These are phyloP conservation scores for Solanum bulbocastanum DNA, from an alignment of 257 asterid genomes.

Conservation along the genomic window DNA sequence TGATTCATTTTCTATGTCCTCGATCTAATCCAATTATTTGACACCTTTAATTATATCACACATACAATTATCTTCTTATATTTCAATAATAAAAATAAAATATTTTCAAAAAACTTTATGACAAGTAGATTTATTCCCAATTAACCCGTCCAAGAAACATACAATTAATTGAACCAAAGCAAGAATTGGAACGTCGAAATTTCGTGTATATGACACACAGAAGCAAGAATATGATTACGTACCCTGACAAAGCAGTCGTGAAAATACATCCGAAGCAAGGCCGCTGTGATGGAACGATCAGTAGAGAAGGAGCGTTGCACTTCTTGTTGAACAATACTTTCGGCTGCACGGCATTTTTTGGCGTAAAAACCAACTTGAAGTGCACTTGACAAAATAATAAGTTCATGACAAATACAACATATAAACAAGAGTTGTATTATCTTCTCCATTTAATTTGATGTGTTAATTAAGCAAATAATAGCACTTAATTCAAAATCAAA, in stretches of 20 bases:
- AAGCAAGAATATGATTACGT: not conserved
- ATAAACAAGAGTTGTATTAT: not conserved
- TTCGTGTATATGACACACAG: not conserved
- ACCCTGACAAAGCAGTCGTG: slow-evolving; percentile 76
- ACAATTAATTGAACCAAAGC: not conserved
- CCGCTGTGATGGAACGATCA: slow-evolving; percentile 57
- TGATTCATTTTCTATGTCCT: not conserved
- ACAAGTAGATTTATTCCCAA: not conserved
- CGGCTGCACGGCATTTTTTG: slow-evolving; percentile 37
- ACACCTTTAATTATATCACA: not conserved
- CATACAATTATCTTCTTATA: too few relatives aligned
- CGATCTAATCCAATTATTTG: not conserved
- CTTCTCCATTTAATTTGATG: slow-evolving; percentile 13
- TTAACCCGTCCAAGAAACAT: not conserved
- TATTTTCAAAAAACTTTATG: not conserved
- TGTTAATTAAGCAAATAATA: not conserved
- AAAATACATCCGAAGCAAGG: slow-evolving; percentile 73
- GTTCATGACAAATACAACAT: slow-evolving; percentile 15
- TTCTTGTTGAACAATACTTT: slow-evolving; percentile 30
- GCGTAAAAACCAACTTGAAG: slow-evolving; percentile 47
- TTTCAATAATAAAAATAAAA: too few relatives aligned
- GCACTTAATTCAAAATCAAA: not conserved
- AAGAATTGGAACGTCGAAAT: not conserved
- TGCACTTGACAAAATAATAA: slow-evolving; percentile 17
- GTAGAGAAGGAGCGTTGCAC: slow-evolving; percentile 30